These are phyloP conservation scores for Athelia psychrophila DNA, from an alignment of 1,284 basidiomycete species.

Conservation along the genomic window DNA sequence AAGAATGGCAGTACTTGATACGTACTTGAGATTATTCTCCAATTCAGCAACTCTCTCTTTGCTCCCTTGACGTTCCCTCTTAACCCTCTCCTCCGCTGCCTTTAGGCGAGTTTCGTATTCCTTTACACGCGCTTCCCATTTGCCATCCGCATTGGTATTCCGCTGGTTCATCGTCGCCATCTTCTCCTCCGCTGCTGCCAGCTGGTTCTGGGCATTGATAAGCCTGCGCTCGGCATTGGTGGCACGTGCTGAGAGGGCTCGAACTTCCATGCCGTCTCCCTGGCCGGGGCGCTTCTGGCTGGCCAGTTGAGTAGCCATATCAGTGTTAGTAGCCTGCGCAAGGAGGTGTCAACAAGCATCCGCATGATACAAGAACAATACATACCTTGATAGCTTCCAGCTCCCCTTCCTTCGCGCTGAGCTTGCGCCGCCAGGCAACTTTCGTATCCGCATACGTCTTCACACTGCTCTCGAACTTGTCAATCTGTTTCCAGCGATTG, in stretches of 20 bases:
- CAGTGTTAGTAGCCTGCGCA: constrained; percentile 65
- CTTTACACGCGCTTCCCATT: constrained; percentile 91
- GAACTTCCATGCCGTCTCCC: constrained; percentile 69
- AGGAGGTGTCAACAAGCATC: too few relatives aligned
- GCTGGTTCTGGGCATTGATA: constrained; percentile 79
- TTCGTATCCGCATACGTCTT: constrained; percentile 85
- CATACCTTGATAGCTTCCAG: constrained; percentile 79
- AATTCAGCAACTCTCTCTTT: constrained; percentile 81
- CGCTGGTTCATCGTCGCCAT: constrained; percentile 72
- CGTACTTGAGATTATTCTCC: constrained; percentile 68
- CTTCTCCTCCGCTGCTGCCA: constrained; percentile 80
- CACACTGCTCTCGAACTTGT: constrained; percentile 88
- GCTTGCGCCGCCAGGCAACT: constrained; percentile 82
- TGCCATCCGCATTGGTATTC: constrained; percentile 68
- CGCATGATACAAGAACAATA: constrained; percentile 6
- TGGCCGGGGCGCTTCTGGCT: constrained; percentile 64
- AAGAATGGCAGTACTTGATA: constrained; percentile 14
- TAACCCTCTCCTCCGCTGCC: constrained; percentile 90
- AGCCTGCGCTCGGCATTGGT: constrained; percentile 82
- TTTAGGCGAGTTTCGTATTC: constrained; percentile 86
- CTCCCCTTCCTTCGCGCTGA: constrained; percentile 84
- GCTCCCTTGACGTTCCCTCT: constrained; percentile 91
- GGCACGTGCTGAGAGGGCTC: constrained; percentile 69
- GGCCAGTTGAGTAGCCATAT: constrained; percentile 75
- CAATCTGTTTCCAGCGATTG: constrained; percentile 86